Percentiles rank a stretch among this genome's conserved stretches.
Conservation (phyloP, 495 filamentous ascomycete species). For the Penicilliopsis zonata region DNA sequence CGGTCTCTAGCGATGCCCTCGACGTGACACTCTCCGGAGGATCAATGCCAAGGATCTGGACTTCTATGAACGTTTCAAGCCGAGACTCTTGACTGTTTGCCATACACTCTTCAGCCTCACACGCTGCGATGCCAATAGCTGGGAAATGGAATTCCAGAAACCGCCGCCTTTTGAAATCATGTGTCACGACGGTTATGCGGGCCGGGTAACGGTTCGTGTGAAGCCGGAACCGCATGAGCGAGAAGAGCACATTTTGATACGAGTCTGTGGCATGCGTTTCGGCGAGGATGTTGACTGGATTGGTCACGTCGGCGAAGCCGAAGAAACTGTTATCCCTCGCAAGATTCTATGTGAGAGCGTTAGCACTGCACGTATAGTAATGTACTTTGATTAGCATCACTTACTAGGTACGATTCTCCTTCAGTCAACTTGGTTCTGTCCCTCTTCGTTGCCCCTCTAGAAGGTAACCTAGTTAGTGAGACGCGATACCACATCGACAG, state of each 20-base stretch:
- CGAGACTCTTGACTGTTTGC: no score
- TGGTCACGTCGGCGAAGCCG: constrained; percentile 4
- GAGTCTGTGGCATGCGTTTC: constrained; percentile 68
- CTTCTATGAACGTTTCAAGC: no score
- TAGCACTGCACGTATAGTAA: no score
- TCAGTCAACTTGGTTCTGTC: constrained; percentile 43
- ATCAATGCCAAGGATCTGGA: constrained; percentile 55
- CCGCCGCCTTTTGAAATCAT: constrained; percentile 59
- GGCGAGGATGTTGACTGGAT: constrained; percentile 25
- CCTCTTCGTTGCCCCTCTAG: constrained; percentile 49
- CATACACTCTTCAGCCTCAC: not conserved
- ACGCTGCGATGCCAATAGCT: constrained; percentile 41
- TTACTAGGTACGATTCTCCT: constrained; percentile 53
- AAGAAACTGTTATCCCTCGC: constrained; percentile 29
- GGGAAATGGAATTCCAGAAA: constrained; percentile 57
- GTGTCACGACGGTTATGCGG: constrained; percentile 57
- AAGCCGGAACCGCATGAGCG: constrained; percentile 45
- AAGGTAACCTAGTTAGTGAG: constrained; percentile 4
- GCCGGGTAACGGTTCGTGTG: constrained; percentile 22
- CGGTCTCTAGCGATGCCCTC: constrained; percentile 25
- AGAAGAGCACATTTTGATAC: constrained; percentile 67
- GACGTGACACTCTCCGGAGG: constrained; percentile 47
- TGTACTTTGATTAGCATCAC: no score
- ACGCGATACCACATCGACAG: not conserved
- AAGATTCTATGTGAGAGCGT: no score